Evolutionary conservation across 768 basidiomycete species (phyloP), one percentile per base, ranked within the genome.

Genomic region (Lentinula aciculospora): DNA sequence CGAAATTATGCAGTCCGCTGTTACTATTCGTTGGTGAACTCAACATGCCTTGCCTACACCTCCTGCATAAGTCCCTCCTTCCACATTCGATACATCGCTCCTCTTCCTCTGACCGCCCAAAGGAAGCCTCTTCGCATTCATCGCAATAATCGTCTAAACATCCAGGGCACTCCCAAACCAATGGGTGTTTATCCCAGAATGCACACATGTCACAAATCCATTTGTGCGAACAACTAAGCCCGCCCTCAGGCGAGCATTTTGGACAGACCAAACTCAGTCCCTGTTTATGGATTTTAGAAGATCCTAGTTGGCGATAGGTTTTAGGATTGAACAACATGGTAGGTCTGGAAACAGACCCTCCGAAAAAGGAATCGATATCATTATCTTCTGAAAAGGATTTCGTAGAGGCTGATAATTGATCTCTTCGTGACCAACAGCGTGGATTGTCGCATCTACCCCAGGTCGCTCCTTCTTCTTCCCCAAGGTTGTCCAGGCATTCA

Each of bases 391-490:
- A 47, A n/a, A 39, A 25, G 32, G 8, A 12, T 39, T 31, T 44
- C n/a, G 37, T 39, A n/a, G 28, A 28, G 21, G 27, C 31, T 27
- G 12, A 27, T 13, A n/a, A 3, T 29, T 48, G 19, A 6, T 45
- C 46, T 48, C 32, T 31, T 29, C 56, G 32, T 15, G 56, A 57
- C 56, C 56, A 57, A 25, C 56, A 57, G 9, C 37, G 37, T 25
- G 56, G 28, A 25, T 57, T 57, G 44, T 57, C 56, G 27, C 56
- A 57, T 48, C 56, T 57, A 10, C 56, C 56, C 56, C 56, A 57
- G 6, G 46, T 48, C 7, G 17, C 40, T 21, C 56, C 56, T 37
- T 57, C 56, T 10, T 57, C 56, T 48, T 57, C 56, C 7, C 56
- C 56, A 37, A 57, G 40, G 8, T n/a, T 36, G 28, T 57, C 56